Evolutionary conservation across 192 early-diverging fungal species (phyloP).

Genomic region (Gaertneriomyces sp.): DNA sequence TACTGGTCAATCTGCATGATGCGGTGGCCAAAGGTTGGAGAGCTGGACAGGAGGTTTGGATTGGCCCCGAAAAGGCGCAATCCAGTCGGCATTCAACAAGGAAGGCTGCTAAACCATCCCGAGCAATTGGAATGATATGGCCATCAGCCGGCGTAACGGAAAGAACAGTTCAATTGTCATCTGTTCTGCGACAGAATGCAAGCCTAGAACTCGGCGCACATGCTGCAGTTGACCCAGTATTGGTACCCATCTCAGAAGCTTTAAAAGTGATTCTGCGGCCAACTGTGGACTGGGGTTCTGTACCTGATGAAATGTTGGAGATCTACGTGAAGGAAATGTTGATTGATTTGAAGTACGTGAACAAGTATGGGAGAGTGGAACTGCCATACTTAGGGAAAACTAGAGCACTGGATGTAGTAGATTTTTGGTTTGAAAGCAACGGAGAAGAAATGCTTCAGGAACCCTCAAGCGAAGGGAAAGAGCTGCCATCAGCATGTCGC

Average conservation of each 20-base stretch:
- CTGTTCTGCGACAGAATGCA: conserved; percentile 43
- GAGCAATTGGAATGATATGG: conserved; percentile 53
- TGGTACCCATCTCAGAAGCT: conserved; percentile 33
- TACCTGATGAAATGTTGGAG: conserved; percentile 46
- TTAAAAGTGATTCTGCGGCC: conserved; percentile 43
- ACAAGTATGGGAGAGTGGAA: conserved; percentile 48
- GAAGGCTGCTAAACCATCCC: background rate
- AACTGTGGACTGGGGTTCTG: conserved; percentile 28
- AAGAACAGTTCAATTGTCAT: conserved; percentile 50
- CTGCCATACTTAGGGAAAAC: conserved; percentile 53
- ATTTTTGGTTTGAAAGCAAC: background rate
- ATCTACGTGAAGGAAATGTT: conserved; percentile 62
- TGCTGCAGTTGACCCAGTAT: conserved; percentile 20
- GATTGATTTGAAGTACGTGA: conserved; percentile 61
- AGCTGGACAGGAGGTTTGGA: conserved; percentile 19
- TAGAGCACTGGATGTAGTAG: conserved; percentile 36
- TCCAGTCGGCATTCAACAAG: background rate
- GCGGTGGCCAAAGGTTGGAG: conserved; percentile 20
- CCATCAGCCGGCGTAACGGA: conserved; percentile 39
- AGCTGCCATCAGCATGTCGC: conserved; percentile 19
- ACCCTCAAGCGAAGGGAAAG: background rate
- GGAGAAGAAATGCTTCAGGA: background rate
- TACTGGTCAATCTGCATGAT: conserved; percentile 21
- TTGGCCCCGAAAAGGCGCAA: background rate
- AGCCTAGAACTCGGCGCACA: conserved; percentile 45